phyloP scores from a whole-genome alignment of 1,139 yeast species.

The Pichia sp. region DNA sequence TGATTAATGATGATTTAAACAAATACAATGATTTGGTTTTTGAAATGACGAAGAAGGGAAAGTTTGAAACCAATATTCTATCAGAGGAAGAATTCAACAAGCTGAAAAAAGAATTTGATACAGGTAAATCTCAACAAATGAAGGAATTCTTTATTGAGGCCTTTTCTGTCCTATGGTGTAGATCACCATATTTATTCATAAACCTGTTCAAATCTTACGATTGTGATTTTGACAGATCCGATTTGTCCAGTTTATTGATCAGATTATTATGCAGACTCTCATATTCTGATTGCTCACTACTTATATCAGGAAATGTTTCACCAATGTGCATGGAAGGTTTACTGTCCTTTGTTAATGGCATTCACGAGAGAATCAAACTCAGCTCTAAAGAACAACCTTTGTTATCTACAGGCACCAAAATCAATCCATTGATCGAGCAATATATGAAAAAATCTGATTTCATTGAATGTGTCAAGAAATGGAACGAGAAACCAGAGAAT shows the following conservation, averaged over 20 bases:
- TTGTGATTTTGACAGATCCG: constrained; percentile 84
- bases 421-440: constrained; percentile 30
- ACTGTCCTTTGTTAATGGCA: constrained; percentile 59
- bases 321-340: constrained; percentile 90
- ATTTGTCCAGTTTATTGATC: constrained; percentile 61
- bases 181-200: constrained; percentile 74
- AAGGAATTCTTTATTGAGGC: constrained; percentile 84
- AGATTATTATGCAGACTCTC: constrained; percentile 70
- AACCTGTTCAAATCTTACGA: constrained; percentile 76
- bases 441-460: constrained; percentile 64
- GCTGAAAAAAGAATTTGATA: constrained; percentile 21
- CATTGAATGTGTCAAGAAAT: constrained; percentile 60
- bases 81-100: constrained; percentile 21
- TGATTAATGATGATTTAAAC: constrained; percentile 19
- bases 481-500: constrained; percentile 69
- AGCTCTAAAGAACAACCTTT: constrained; percentile 14
- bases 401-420: constrained; percentile 10
- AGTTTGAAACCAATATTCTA: constrained; percentile 30
- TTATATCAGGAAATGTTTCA: constrained; percentile 82
- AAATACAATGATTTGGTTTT: constrained; percentile 21
- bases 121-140: constrained; percentile 34
- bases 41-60: constrained; percentile 27
- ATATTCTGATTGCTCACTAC: constrained; percentile 67
- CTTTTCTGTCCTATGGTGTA: constrained; percentile 73
- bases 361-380: constrained; percentile 47